Evolutionary conservation across 306 rosid species (phyloP).

Genomic region (Malus domestica): ASM211411v1 NC_041798.1:36135501-36136000

Average conservation of each 20-base stretch:
- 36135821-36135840: too few relatives aligned
- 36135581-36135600: constrained; percentile 9
- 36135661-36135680: constrained; percentile 68
- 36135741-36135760: constrained; percentile 62
- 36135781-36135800: background rate
- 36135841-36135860: too few relatives aligned
- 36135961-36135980: too few relatives aligned
- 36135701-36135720: too few relatives aligned
- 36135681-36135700: constrained; percentile 15
- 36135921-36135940: too few relatives aligned
- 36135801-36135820: background rate
- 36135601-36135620: constrained; percentile 27
- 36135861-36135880: too few relatives aligned
- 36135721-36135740: too few relatives aligned
- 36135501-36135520: constrained; percentile 72
- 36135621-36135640: constrained; percentile 62
- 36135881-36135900: too few relatives aligned
- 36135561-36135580: constrained; percentile 13
- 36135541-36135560: constrained; percentile 17
- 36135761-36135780: background rate
- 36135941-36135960: too few relatives aligned
- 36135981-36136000: too few relatives aligned
- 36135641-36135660: constrained; percentile 44
- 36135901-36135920: too few relatives aligned
- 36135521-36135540: constrained; percentile 51